Evolutionary conservation across 495 filamentous ascomycete species (phyloP).

Genomic region (Neurospora sp.): DNA sequence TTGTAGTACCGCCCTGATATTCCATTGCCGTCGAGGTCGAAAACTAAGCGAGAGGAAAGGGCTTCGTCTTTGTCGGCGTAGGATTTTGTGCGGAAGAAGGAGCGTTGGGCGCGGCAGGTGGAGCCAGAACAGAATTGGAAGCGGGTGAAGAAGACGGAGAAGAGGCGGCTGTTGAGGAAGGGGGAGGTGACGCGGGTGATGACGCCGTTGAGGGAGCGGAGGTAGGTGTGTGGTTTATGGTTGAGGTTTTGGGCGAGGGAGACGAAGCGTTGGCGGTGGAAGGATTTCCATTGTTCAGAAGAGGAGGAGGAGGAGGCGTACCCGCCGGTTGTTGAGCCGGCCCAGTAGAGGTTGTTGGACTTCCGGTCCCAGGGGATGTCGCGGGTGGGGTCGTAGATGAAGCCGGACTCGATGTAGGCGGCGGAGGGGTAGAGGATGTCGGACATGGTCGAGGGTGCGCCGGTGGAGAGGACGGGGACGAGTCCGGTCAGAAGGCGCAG

Average conservation of each 20-base stretch:
- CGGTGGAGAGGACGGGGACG: slow-evolving; percentile 31
- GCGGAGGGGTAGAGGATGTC: slow-evolving; percentile 30
- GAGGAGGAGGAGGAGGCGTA: slow-evolving; percentile 14
- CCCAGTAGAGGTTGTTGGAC: slow-evolving; percentile 36
- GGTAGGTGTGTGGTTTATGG: slow-evolving; percentile 7
- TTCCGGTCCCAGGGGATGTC: slow-evolving; percentile 35
- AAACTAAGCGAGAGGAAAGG: slow-evolving; percentile 21
- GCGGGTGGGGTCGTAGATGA: slow-evolving; percentile 22
- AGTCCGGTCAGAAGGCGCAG: slow-evolving; percentile 15
- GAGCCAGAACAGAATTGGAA: not conserved
- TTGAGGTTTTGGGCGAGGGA: slow-evolving; percentile 24
- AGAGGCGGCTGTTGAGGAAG: slow-evolving; percentile 14
- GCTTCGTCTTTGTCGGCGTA: slow-evolving; percentile 12
- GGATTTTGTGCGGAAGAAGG: slow-evolving; percentile 12
- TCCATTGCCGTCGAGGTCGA: slow-evolving; percentile 48
- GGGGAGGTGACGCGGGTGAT: not conserved
- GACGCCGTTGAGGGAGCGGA: not conserved
- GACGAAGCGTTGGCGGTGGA: slow-evolving; percentile 42
- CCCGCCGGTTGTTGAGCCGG: slow-evolving; percentile 40
- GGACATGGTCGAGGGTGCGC: slow-evolving; percentile 22
- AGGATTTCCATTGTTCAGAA: slow-evolving; percentile 19
- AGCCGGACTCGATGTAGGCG: slow-evolving; percentile 19
- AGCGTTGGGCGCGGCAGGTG: not conserved
- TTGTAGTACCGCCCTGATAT: slow-evolving; percentile 41
- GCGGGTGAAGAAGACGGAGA: slow-evolving; percentile 1